Conservation (phyloP, 257 asterid genomes). For the Gynochthodes officinalis region DNA sequence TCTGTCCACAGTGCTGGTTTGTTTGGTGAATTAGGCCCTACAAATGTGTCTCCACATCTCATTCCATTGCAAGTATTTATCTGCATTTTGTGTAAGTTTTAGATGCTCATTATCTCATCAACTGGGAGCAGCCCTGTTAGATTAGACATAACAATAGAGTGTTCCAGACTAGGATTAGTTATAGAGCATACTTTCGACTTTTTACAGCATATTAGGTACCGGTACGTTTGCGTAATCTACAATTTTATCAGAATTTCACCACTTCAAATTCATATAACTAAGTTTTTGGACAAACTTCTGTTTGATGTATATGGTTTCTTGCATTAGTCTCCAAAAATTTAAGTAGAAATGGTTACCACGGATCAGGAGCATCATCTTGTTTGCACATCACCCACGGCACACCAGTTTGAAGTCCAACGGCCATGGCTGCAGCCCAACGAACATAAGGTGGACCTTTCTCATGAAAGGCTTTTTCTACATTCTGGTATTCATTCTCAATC, state of each 20-base stretch:
- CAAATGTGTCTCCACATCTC: conserved; percentile 77
- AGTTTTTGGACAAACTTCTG: too few relatives aligned
- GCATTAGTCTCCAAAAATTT: background rate
- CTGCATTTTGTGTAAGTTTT: conserved; percentile 30
- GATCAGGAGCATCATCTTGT: conserved; percentile 91
- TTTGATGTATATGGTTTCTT: background rate
- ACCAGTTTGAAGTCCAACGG: conserved; percentile 67
- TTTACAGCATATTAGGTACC: too few relatives aligned
- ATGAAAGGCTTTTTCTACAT: conserved; percentile 45
- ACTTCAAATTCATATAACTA: background rate
- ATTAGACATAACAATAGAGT: background rate
- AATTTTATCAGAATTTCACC: background rate
- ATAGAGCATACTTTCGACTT: background rate
- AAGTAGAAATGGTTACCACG: conserved; percentile 39
- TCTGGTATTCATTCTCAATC: conserved; percentile 92
- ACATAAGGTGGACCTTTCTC: conserved; percentile 68
- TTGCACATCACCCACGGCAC: conserved; percentile 98
- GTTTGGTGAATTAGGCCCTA: conserved; percentile 85
- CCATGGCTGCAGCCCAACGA: conserved; percentile 87
- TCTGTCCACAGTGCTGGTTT: conserved; percentile 97
- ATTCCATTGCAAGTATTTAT: conserved; percentile 84
- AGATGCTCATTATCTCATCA: background rate
- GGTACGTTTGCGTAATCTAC: background rate
- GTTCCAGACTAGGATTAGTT: background rate
- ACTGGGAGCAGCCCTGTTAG: background rate